Base-by-base conservation (phyloP, 495 filamentous ascomycete species). In the Daldinia vernicosa region DNA sequence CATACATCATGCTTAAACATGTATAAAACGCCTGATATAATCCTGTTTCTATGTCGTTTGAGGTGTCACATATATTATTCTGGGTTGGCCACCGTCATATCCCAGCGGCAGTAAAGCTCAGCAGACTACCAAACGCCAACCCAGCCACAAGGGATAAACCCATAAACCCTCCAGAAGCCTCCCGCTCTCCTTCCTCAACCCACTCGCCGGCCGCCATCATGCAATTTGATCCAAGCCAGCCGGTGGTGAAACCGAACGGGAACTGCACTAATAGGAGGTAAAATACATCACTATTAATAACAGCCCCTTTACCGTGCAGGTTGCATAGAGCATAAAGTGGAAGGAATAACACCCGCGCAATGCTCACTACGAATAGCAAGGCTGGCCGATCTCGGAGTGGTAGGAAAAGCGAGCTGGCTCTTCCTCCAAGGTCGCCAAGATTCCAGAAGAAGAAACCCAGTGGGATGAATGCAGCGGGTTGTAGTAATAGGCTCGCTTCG, bases 401-500 rank as follows among this genome's bases (percentile, higher is more conserved):
- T 0, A 80, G 77, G 6, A 91, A 88, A 9, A 91, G 77, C 7
- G 89, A 83, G 14, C 93, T 90, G 0, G 86, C 45, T 2, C 96
- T 85, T 0, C 95, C 95, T 8, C 85, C 30, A 4, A 98, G 82
- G 76, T 99, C 95, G 37, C 95, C 95, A 6, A 89, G 72, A 72
- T 98, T 99, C 95, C 95, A 99, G 71, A 97, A 86, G 30, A 99
- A 87, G 80, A 98, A 97, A 8, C 85, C 92, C 3, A 98, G 83
- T 1, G 95, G 94, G 56, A 98, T 93, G 80, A 98, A 99, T 35
- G 89, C 87, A 3, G 89, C 81, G 0, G 90, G 87, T 28, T 87
- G 83, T 63, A 93, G 89, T 27, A 98, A 77, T n/a, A 85, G 81
- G 57, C 68, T 67, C 19, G 81, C 75, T 4, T 81, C 70, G n/a